Evolutionary conservation across 1,284 basidiomycete genomes (phyloP).

Genomic region (Ustilago shanxiensis): DNA sequence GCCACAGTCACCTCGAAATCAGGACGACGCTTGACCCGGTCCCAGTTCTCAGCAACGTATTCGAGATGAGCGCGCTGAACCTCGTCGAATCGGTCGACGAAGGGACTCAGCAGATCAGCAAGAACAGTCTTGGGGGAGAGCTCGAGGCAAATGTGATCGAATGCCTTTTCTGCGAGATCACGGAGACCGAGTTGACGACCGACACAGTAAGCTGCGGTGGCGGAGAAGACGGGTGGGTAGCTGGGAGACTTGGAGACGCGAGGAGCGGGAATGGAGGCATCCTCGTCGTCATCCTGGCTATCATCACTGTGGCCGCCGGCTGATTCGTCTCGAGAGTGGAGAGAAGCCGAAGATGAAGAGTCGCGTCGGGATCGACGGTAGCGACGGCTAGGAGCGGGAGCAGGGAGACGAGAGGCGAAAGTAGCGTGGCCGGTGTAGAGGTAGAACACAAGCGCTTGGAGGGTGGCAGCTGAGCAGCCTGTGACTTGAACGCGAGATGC

Average conservation of each 20-base stretch:
- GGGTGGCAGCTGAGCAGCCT: conserved; percentile 51
- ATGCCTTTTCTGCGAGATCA: conserved; percentile 51
- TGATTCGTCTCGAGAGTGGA: conserved; percentile 23
- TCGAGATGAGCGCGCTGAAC: conserved; percentile 59
- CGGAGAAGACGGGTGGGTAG: conserved; percentile 54
- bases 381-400: conserved; percentile 13
- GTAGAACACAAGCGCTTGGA: conserved; percentile 60
- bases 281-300: conserved; percentile 10
- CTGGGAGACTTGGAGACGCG: conserved; percentile 34
- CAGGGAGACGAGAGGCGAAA: conserved; percentile 41
- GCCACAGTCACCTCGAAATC: conserved; percentile 55
- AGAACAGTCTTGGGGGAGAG: conserved; percentile 53
- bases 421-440: conserved; percentile 60
- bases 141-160: conserved; percentile 52
- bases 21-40: conserved; percentile 55
- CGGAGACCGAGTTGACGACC: conserved; percentile 55
- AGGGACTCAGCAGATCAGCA: conserved; percentile 53
- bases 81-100: conserved; percentile 60
- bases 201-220: conserved; percentile 57
- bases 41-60: conserved; percentile 56
- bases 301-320: conserved; percentile 26
- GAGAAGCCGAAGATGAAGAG: conserved; percentile 17
- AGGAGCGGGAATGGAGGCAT: neutral
- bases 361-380: conserved; percentile 25
- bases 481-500: conserved; percentile 40